A percentile compares a stretch with the other conserved stretches of the same genome.
Conservation (phyloP, 176 grass and related monocot species). For the Alopecurus myosuroides region DNA sequence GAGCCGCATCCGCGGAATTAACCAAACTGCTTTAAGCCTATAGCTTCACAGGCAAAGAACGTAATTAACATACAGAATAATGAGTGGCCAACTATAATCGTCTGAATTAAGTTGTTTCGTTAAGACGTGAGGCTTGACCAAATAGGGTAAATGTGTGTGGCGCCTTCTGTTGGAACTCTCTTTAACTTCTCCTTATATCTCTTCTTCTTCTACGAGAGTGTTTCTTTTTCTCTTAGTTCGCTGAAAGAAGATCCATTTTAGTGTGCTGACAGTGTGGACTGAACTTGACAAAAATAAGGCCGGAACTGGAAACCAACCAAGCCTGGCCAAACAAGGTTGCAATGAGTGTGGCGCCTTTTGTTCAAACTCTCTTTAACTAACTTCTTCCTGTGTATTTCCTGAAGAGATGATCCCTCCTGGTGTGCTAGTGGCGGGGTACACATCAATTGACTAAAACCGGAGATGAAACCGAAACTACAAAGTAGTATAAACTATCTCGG, state of each 20-base stretch:
- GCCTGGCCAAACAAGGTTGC: background rate
- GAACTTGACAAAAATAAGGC: background rate
- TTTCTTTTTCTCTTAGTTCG: background rate
- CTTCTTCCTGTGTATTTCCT: background rate
- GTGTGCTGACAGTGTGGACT: background rate
- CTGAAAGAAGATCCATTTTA: background rate
- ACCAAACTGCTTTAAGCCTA: background rate
- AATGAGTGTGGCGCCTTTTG: background rate
- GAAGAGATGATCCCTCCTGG: background rate
- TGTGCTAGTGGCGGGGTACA: background rate
- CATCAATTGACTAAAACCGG: background rate
- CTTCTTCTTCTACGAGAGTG: background rate
- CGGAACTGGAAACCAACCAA: background rate
- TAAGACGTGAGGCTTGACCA: background rate
- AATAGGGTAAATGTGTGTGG: background rate
- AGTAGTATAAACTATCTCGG: background rate
- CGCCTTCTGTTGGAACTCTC: background rate
- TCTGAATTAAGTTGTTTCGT: background rate
- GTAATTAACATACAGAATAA: background rate
- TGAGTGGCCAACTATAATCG: background rate
- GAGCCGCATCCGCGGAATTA: background rate
- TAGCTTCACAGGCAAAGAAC: background rate
- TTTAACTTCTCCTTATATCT: background rate
- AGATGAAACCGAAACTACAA: background rate
- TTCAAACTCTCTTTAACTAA: background rate